Percentiles rank a stretch among this genome's conserved stretches.
phyloP scores from a whole-genome alignment of 176 grass and related monocot species.

The Musa acuminata region DNA sequence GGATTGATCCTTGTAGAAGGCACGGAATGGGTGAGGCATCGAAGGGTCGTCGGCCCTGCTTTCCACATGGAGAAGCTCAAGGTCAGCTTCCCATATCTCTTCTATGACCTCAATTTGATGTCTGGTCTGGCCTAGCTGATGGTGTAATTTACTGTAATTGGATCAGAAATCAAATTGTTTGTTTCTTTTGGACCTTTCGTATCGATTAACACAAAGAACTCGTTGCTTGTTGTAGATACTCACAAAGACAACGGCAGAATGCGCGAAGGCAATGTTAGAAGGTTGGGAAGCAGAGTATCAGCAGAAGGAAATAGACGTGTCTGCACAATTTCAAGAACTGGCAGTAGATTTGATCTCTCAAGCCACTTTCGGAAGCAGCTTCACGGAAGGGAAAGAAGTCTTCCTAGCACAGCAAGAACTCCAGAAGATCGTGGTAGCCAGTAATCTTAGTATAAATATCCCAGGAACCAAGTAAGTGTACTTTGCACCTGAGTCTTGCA shows the following conservation, averaged over 20 bases:
- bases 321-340: conserved; percentile 20
- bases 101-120: neutral
- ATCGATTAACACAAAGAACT: no score
- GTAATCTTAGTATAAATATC: conserved; percentile 2
- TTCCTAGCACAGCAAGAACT: conserved; percentile 37
- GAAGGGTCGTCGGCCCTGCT: conserved; percentile 32
- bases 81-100: neutral
- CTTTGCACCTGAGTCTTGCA: neutral
- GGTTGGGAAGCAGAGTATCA: conserved; percentile 18
- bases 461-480: conserved; percentile 31
- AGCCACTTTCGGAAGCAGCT: conserved; percentile 55
- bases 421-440: conserved; percentile 13
- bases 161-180: no score
- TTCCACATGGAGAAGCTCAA: conserved; percentile 53
- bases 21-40: conserved; percentile 39
- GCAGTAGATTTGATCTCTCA: conserved; percentile 42
- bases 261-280: conserved; percentile 22
- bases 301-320: conserved; percentile 24
- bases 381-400: conserved; percentile 42
- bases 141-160: no score
- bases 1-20: conserved; percentile 33
- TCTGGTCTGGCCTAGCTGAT: no score
- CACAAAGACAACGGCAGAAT: conserved; percentile 32
- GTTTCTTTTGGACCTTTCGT: no score
- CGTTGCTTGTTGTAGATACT: conserved; percentile 21